Conservation (phyloP, 1,139 yeast genomes). For the Candida anutae region DNA sequence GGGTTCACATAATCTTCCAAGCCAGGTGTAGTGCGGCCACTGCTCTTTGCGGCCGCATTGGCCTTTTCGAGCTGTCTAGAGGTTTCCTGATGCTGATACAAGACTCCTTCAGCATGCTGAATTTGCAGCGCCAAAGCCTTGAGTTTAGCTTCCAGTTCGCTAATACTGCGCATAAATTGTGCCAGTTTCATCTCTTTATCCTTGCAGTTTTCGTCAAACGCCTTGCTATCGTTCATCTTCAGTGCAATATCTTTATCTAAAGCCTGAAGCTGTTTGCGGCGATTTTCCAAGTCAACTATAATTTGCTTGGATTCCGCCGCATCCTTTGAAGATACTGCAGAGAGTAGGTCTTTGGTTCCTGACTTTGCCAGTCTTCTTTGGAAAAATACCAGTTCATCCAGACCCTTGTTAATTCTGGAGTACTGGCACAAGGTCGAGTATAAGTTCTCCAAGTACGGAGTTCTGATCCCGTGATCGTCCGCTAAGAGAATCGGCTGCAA, state of each 20-base stretch:
- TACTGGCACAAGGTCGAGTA: slow-evolving; percentile 75
- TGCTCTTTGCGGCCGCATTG: not conserved
- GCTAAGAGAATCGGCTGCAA: slow-evolving; percentile 82
- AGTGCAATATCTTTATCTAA: slow-evolving; percentile 15
- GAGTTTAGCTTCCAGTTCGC: slow-evolving; percentile 9
- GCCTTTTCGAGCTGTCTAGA: not conserved
- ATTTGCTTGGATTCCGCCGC: slow-evolving; percentile 2
- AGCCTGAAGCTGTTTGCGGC: slow-evolving; percentile 11
- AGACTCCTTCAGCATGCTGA: slow-evolving; percentile 2
- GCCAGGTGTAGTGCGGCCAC: slow-evolving; percentile 1
- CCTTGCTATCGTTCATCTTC: slow-evolving; percentile 13
- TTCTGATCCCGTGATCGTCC: slow-evolving; percentile 75
- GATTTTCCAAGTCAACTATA: slow-evolving; percentile 5
- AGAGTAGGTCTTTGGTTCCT: not conserved
- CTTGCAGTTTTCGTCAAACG: slow-evolving; percentile 13
- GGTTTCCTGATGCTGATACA: not conserved
- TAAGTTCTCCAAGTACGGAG: slow-evolving; percentile 83
- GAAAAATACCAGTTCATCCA: slow-evolving; percentile 25
- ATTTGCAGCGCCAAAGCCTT: slow-evolving; percentile 7
- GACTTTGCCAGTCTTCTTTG: slow-evolving; percentile 12
- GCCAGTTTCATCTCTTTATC: slow-evolving; percentile 16
- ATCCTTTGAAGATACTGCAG: not conserved
- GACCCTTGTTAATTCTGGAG: slow-evolving; percentile 37
- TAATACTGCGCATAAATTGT: slow-evolving; percentile 13
- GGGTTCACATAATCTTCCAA: slow-evolving; percentile 28